Percentiles rank a stretch among this genome's conserved stretches.
Conservation (phyloP, 768 basidiomycete genomes). For the Suillus luteus region DNA sequence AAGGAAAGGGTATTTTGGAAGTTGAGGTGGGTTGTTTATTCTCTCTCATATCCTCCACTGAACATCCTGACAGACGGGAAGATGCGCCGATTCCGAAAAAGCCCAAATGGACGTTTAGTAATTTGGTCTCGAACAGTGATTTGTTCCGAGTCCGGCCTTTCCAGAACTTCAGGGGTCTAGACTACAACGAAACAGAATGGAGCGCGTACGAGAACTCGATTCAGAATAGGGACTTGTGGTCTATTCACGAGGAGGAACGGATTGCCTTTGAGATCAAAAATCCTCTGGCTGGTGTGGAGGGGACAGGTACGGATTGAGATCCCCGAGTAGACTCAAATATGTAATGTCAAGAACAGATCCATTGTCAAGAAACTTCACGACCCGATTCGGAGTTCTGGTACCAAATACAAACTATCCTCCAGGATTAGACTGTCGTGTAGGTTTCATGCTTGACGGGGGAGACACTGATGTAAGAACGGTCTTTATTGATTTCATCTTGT, state of each 20-base stretch:
- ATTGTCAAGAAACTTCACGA: background rate
- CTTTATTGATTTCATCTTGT: background rate
- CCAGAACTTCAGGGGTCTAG: too few species aligned
- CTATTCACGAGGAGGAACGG: conserved; percentile 22
- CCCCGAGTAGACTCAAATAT: conserved; percentile 6
- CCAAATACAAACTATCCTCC: conserved; percentile 28
- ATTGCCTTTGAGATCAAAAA: conserved; percentile 20
- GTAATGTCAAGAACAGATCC: background rate
- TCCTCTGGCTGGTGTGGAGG: background rate
- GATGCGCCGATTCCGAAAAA: conserved; percentile 4
- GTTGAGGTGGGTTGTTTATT: background rate
- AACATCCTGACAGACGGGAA: background rate
- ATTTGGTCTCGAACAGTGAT: background rate
- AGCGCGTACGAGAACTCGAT: background rate
- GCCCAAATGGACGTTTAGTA: background rate
- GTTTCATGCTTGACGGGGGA: background rate
- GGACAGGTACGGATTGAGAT: background rate
- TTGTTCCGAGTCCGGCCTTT: background rate
- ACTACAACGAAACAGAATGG: conserved; percentile 2
- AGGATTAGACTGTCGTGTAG: conserved; percentile 10
- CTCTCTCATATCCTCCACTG: background rate
- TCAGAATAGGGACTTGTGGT: conserved; percentile 20
- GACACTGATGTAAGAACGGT: background rate
- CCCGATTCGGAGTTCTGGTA: conserved; percentile 19
- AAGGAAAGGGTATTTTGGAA: conserved; percentile 7